Base-by-base conservation (phyloP, 805 yeast genomes). In the Sungouiozyma intestinalis region DNA sequence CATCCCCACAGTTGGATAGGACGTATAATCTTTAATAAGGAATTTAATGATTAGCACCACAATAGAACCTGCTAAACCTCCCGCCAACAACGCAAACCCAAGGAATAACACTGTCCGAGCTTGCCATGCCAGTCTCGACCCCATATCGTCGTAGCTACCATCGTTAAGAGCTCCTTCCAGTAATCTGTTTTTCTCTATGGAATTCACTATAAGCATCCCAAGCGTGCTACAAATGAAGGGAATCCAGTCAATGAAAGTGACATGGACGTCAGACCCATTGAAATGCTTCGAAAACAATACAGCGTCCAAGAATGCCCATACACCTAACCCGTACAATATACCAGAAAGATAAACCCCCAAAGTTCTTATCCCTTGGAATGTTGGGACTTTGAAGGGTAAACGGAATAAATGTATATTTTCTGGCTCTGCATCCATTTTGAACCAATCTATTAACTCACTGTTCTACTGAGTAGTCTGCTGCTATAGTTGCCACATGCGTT, bases 221-320 rank as follows among this genome's bases (percentile, higher is more conserved):
- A 87, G 61, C 0, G 94, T 77, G 5, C 94, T 80, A 51, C 96
- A 83, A 21, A 90, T 73, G 49, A 84, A 78, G 3, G 98, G 98
- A 40, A 92, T 77, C 98, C 98, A 90, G 65, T 90, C 98, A 34
- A 85, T 81, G 57, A 90, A 85, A 3, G 90, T 79, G 21, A 92
- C 85, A 59, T 90, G 97, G 5, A 87, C 85, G 36, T 70, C 69
- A 0, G 95, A 81, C 0, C 87, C 95, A 67, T 90, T 90, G 38
- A 80, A 81, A 15, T 86, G 81, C 49, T 77, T 80, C 36, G 94
- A 82, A 63, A 77, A 90, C 31, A 92, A 73, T 2, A 94, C 87
- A 1, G 95, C 85, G 63, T 90, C 97, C 16, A 92, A 63, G 63
- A 90, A 76, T 16, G 81, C 67, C 94, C 96, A 90, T 58, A 90